Evolutionary conservation across 169 alveolate genomes (phyloP), one percentile per base, ranked within the genome.

Genomic region (Babesia divergens): DNA sequence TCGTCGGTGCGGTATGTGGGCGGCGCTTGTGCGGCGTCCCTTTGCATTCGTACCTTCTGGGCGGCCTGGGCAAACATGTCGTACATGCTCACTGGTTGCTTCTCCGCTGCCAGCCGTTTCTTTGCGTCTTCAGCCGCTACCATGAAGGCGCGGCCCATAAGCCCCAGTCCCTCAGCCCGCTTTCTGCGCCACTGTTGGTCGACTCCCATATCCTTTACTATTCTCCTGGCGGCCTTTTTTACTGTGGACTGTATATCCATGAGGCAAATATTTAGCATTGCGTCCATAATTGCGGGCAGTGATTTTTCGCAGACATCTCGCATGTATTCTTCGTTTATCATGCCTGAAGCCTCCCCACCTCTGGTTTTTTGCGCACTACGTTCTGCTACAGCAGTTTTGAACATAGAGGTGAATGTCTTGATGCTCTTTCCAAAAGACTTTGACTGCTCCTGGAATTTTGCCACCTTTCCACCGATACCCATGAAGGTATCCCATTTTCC

Each of bases 161-260:
- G 92, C 6, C 91, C 84, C 35, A 93, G 87, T 28, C 94, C 94
- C 69, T 90, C 91, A 4, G 97, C 97, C n/a, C 97, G 83, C 43
- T 83, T 83, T 52, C 89, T 64, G 31, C 97, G 86, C 84, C 86
- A 66, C 0, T 75, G 80, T 31, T 83, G 74, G 47, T 91, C 95
- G 14, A 91, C 97, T 22, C 90, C 82, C 97, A 93, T 93, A 58
- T 93, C 97, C 58, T 90, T 89, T 54, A 93, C 49, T 2, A 93
- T 88, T 70, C 92, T 87, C 68, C 90, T 93, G 49, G 94, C 85
- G 29, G 93, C 94, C 11, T 91, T 86, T 38, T 93, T 72, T 37
- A 93, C 92, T 1, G 96, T 91, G 43, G 89, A 85, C 49, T 93
- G 95, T 42, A 93, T 86, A 56, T 93, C 97, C 91, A 93, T 90